These are phyloP conservation scores for Trichoderma aggressivum DNA, from an alignment of 2,329 filamentous ascomycete genomes.

Conservation along the genomic window DNA sequence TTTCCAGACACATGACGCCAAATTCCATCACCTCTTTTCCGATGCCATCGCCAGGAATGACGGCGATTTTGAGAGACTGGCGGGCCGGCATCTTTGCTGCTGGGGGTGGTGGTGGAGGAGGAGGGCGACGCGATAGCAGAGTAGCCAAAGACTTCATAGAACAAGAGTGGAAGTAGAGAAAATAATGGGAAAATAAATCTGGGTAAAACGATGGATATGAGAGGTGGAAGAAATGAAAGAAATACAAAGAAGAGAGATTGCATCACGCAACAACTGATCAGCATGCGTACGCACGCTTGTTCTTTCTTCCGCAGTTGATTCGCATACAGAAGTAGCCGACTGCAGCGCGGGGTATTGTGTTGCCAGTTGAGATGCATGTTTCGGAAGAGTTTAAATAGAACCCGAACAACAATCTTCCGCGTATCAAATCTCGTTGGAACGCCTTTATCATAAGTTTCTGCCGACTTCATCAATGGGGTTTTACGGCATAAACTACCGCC, in stretches of 20 bases:
- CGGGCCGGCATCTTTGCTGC: neutral
- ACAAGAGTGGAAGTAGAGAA: neutral
- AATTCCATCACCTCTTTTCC: constrained; percentile 56
- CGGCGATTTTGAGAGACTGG: constrained; percentile 24
- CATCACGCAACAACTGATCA: neutral
- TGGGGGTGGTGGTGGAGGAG: neutral
- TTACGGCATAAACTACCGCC: neutral
- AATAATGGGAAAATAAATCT: neutral
- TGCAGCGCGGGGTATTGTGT: neutral
- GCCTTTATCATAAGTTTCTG: neutral
- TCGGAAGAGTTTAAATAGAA: neutral
- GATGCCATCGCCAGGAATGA: constrained; percentile 63
- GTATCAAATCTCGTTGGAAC: neutral
- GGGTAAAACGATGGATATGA: neutral
- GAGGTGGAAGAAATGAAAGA: neutral
- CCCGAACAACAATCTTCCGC: neutral
- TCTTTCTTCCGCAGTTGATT: constrained; percentile 5
- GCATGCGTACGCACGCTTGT: neutral
- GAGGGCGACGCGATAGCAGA: neutral
- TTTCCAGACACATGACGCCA: constrained; percentile 30
- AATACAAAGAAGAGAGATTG: neutral
- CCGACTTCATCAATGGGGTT: neutral
- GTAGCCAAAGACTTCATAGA: neutral
- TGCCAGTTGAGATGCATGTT: neutral
- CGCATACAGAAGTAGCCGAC: constrained; percentile 7